Evolutionary conservation across 2,329 filamentous ascomycete genomes (phyloP).

Genomic region (Trichoderma breve): DNA sequence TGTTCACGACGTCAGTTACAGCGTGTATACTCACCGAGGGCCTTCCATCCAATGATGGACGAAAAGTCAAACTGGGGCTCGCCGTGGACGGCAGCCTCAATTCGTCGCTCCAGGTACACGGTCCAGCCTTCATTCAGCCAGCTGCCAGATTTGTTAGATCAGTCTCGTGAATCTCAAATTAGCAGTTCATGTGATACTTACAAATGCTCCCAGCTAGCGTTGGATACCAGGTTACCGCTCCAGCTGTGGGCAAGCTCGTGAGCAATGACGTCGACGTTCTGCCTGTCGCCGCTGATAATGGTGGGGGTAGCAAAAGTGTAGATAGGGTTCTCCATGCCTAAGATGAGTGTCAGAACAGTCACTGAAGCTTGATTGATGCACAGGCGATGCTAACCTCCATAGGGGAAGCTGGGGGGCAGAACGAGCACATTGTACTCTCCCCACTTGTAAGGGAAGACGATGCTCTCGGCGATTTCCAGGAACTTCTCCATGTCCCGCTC

Average conservation of each 20-base stretch:
- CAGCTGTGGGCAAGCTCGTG: constrained; percentile 77
- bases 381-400: constrained; percentile 59
- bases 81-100: constrained; percentile 74
- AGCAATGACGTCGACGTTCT: constrained; percentile 95
- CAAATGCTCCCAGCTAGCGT: constrained; percentile 80
- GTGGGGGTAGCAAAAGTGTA: constrained; percentile 95
- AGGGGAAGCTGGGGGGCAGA: constrained; percentile 85
- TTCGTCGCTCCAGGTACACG: constrained; percentile 86
- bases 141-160: constrained; percentile 34
- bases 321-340: constrained; percentile 85
- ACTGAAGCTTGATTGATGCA: background rate
- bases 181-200: constrained; percentile 36
- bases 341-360: constrained; percentile 12
- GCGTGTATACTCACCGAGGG: constrained; percentile 53
- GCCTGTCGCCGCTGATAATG: constrained; percentile 83
- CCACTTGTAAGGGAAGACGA: constrained; percentile 88
- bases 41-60: constrained; percentile 94
- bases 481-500: constrained; percentile 90
- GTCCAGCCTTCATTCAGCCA: constrained; percentile 86
- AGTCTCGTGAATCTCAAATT: background rate
- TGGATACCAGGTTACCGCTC: constrained; percentile 83
- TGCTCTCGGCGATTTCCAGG: constrained; percentile 77
- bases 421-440: constrained; percentile 93
- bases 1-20: background rate
- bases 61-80: constrained; percentile 88